phyloP scores from a whole-genome alignment of 495 filamentous ascomycete species.

The Evansstolkia leycettana region DNA sequence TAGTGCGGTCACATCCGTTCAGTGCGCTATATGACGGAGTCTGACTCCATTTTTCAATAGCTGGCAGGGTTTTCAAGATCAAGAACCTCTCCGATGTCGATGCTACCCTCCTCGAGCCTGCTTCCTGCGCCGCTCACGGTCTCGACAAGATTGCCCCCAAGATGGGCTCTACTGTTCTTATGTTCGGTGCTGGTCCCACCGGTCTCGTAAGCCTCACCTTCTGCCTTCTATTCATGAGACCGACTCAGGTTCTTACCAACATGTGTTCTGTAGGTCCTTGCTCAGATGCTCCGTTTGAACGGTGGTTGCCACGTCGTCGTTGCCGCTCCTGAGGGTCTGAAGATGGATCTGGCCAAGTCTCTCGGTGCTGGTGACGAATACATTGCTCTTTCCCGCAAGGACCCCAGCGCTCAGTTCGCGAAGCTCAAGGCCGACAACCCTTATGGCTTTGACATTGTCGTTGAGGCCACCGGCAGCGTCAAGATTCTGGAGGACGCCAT shows the following conservation, averaged over 20 bases:
- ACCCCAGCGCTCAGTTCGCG: slow-evolving; percentile 43
- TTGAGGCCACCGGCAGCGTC: slow-evolving; percentile 49
- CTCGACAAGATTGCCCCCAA: slow-evolving; percentile 61
- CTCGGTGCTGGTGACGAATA: slow-evolving; percentile 57
- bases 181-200: slow-evolving; percentile 58
- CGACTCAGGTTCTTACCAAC: slow-evolving; percentile 42
- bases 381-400: slow-evolving; percentile 44
- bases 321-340: slow-evolving; percentile 52
- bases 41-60: too few relatives aligned
- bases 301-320: slow-evolving; percentile 56
- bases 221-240: slow-evolving; percentile 13
- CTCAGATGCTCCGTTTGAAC: slow-evolving; percentile 50
- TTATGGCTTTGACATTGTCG: slow-evolving; percentile 61
- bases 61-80: slow-evolving; percentile 57
- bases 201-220: slow-evolving; percentile 30
- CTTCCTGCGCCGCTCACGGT: slow-evolving; percentile 59
- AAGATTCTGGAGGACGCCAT: slow-evolving; percentile 59
- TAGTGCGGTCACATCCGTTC: too few relatives aligned
- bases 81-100: slow-evolving; percentile 57
- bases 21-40: too few relatives aligned
- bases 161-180: slow-evolving; percentile 52
- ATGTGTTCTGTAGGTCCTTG: slow-evolving; percentile 40
- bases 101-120: slow-evolving; percentile 62
- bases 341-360: slow-evolving; percentile 57
- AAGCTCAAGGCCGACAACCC: slow-evolving; percentile 53